Evolutionary conservation across 2,329 filamentous ascomycete genomes (phyloP), one percentile per base, ranked within the genome.

Genomic region (Coleophoma crateriformis): DNA sequence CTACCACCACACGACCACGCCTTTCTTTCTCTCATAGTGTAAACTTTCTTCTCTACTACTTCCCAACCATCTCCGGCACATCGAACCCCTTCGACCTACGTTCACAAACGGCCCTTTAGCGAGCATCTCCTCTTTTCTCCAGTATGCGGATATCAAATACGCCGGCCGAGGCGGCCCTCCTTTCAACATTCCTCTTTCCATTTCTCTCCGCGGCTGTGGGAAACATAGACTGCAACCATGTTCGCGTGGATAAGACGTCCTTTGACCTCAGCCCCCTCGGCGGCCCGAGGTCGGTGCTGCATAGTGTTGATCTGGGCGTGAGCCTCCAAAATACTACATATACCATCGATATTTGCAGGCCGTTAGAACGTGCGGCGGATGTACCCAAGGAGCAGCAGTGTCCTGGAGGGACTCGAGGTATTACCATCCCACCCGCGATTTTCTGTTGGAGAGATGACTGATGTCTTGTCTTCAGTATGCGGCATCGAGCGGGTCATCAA

Each of bases 301-400:
- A 80, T 45, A 74, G 71, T 61, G 68, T 76, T 33, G 64, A 71
- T 13, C 61, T 65, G 5, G 62, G 61, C 17, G 76, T 73, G 14
- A 73, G 74, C 14, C 72, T 79, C 27, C 75, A 73, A 52, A 94
- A 94, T 67, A 89, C 83, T 22, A 92, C 88, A 40, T 95, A 90
- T 67, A 91, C 88, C 1, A 64, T 95, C 50, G 87, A 95, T 61
- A 75, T 95, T 45, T 95, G 90, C 70, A 69, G 74, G 47, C 74
- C 80, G 7, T 70, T 96, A 56, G 79, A 80, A 65, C 78, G 79
- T 64, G 77, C 75, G 45, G 80, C 79, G 40, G 78, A 78, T 20
- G 70, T 74, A 1, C 69, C 72, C 15, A 75, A 77, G 57, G 68
- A 74, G 6, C 72, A 83, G 35, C 72, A 84, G 60, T 95, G 90